These are phyloP conservation scores for Schrenkiella parvula DNA, from an alignment of 345 rosid species.

Conservation along the genomic window DNA sequence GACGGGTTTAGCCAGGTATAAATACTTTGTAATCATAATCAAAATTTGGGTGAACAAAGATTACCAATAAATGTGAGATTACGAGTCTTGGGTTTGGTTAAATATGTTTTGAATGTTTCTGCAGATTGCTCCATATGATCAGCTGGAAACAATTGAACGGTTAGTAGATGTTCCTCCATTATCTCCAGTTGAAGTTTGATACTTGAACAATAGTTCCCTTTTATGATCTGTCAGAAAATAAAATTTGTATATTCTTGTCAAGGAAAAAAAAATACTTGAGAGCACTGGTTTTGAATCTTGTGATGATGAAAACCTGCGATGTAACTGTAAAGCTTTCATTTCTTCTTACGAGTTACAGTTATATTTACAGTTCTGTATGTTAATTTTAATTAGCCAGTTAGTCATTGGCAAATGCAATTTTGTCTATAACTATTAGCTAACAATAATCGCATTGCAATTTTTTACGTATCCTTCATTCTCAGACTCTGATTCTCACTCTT, in stretches of 20 bases:
- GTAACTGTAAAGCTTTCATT: neutral
- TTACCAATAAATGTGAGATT: neutral
- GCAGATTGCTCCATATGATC: slow-evolving; percentile 98
- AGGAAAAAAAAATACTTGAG: neutral
- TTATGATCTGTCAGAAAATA: too few species aligned
- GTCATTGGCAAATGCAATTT: neutral
- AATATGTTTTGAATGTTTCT: neutral
- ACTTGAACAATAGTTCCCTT: neutral
- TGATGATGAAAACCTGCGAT: neutral
- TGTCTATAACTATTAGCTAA: neutral
- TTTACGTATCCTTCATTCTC: neutral
- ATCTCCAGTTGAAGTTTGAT: slow-evolving; percentile 36
- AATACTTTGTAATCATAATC: neutral
- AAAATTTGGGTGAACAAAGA: neutral
- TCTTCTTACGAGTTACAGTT: neutral
- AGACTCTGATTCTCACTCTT: neutral
- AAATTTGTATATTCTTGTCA: slow-evolving; percentile 23
- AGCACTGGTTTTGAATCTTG: neutral
- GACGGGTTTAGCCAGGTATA: slow-evolving; percentile 89
- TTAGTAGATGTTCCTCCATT: slow-evolving; percentile 56
- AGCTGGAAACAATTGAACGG: slow-evolving; percentile 73
- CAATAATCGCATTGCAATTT: neutral
- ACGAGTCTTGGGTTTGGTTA: neutral
- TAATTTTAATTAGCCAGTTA: neutral
- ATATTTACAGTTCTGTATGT: neutral